Percentiles rank a stretch among this genome's conserved stretches.
Conservation (phyloP, 2,329 filamentous ascomycete species). For the Malbranchea zuffiana region DNA sequence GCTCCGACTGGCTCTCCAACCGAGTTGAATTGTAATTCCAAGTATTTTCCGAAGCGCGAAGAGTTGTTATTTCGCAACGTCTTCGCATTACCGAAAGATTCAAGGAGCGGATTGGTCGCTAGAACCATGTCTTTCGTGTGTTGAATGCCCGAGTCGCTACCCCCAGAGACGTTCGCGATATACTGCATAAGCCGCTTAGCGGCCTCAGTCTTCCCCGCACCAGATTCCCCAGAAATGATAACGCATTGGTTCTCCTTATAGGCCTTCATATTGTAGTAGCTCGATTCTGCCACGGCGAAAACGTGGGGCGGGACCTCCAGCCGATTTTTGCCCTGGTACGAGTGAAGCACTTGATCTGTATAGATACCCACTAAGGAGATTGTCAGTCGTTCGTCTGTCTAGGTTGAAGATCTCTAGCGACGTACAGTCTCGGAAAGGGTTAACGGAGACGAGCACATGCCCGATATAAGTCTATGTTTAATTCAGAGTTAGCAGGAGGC, state of each 20-base stretch:
- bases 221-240: conserved; percentile 97
- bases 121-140: conserved; percentile 99
- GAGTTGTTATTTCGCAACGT: conserved; percentile 98
- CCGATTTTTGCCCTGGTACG: conserved; percentile 93
- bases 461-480: conserved; percentile 75
- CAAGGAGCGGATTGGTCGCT: conserved; percentile 90
- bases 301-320: conserved; percentile 90
- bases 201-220: conserved; percentile 95
- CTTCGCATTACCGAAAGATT: conserved; percentile 98
- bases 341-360: conserved; percentile 83
- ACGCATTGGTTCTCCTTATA: conserved; percentile 99
- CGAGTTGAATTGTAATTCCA: conserved; percentile 90
- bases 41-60: conserved; percentile 93
- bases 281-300: conserved; percentile 88
- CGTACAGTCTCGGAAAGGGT: conserved; percentile 81
- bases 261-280: conserved; percentile 99
- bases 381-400: no score
- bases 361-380: conserved; percentile 86
- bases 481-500: neutral
- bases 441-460: conserved; percentile 97
- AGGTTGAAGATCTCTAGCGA: conserved; percentile 15
- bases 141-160: conserved; percentile 73
- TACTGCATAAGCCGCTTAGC: conserved; percentile 99
- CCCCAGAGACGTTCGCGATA: conserved; percentile 91
- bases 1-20: conserved; percentile 88